phyloP scores from a whole-genome alignment of 208 protist genomes.

The Trypanosoma congolense region DNA sequence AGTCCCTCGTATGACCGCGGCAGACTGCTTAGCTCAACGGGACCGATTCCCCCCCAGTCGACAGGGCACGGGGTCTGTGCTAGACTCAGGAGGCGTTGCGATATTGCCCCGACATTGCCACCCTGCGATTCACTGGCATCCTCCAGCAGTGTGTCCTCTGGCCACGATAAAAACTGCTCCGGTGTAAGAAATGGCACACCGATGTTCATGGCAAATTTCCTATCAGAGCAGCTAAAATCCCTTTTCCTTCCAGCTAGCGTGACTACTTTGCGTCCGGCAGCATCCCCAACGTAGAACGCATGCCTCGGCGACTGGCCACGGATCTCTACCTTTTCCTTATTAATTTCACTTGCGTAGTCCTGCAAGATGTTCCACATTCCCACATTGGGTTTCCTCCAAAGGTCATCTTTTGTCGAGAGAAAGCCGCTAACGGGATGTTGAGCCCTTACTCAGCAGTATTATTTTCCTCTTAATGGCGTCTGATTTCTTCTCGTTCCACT shows the following conservation, averaged over 20 bases:
- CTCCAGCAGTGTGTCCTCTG: slow-evolving; percentile 18
- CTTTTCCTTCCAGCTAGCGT: slow-evolving; percentile 74
- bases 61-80: slow-evolving; percentile 19
- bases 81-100: slow-evolving; percentile 2
- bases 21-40: slow-evolving; percentile 36
- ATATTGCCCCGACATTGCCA: slow-evolving; percentile 1
- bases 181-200: slow-evolving; percentile 87
- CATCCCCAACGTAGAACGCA: slow-evolving; percentile 92
- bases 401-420: slow-evolving; percentile 69
- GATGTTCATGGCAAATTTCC: slow-evolving; percentile 86
- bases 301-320: not conserved
- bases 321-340: slow-evolving; percentile 4
- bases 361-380: slow-evolving; percentile 84
- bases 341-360: slow-evolving; percentile 26
- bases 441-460: slow-evolving; percentile 28
- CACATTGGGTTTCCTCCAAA: slow-evolving; percentile 83
- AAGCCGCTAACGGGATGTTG: slow-evolving; percentile 65
- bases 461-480: slow-evolving; percentile 48
- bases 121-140: not conserved
- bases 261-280: slow-evolving; percentile 65
- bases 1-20: slow-evolving; percentile 46
- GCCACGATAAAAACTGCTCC: slow-evolving; percentile 73
- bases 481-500: slow-evolving; percentile 55
- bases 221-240: slow-evolving; percentile 90
- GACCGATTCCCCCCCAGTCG: slow-evolving; percentile 51